A percentile compares a stretch with the other conserved stretches of the same genome.
phyloP scores from a whole-genome alignment of 176 grass and related monocot genomes.

The Zoysia japonica region DNA sequence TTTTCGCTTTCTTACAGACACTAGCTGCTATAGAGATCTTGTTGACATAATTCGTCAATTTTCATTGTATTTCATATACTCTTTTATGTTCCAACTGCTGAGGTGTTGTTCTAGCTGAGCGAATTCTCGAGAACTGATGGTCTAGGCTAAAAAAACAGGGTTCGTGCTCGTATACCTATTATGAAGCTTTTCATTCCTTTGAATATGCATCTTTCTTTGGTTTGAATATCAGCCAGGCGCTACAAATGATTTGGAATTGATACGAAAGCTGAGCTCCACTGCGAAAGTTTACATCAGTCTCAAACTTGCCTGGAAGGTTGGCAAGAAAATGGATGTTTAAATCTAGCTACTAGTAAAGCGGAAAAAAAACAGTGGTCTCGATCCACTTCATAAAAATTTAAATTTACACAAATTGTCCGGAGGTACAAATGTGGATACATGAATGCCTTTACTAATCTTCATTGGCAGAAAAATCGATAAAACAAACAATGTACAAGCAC shows the following conservation, averaged over 20 bases:
- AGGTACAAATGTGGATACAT: constrained; percentile 9
- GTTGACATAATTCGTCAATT: neutral
- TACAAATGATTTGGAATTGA: too few relatives aligned
- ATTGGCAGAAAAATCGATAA: neutral
- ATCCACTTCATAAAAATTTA: neutral
- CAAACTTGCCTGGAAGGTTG: too few relatives aligned
- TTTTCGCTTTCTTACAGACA: neutral
- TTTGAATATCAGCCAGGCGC: neutral
- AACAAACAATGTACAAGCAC: constrained; percentile 4
- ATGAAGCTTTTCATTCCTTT: too few relatives aligned
- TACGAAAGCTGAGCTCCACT: too few relatives aligned
- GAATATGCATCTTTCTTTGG: too few relatives aligned
- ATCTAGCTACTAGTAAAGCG: neutral
- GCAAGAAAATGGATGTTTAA: too few relatives aligned
- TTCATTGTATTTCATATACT: neutral
- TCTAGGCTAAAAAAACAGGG: neutral
- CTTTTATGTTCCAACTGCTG: neutral
- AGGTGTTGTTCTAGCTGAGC: too few relatives aligned
- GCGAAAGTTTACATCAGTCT: too few relatives aligned
- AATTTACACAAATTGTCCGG: constrained; percentile 16
- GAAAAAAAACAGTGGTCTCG: neutral
- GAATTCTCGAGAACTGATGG: neutral
- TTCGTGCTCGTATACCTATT: too few relatives aligned
- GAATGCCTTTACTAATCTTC: neutral
- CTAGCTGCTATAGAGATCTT: neutral